These are phyloP conservation scores for Epithele typhae DNA, from an alignment of 768 basidiomycete genomes.

Conservation along the genomic window DNA sequence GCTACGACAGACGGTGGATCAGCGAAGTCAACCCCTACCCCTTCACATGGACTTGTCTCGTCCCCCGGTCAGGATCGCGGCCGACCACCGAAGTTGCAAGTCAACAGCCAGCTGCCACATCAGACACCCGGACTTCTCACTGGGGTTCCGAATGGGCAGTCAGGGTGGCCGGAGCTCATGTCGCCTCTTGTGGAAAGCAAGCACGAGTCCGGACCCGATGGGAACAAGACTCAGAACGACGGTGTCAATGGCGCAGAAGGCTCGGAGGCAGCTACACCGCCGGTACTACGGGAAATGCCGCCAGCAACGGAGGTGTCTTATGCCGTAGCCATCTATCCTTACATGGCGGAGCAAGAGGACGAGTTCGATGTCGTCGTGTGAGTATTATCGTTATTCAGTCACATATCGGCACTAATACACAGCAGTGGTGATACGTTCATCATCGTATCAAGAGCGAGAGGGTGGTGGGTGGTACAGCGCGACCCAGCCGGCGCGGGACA, in stretches of 20 bases:
- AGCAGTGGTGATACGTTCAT: constrained; percentile 92
- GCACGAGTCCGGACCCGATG: constrained; percentile 27
- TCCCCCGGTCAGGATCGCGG: constrained; percentile 26
- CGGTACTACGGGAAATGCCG: constrained; percentile 26
- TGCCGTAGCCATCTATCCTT: constrained; percentile 97
- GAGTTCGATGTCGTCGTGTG: constrained; percentile 98
- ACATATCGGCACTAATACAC: constrained; percentile 33
- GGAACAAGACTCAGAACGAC: constrained; percentile 31
- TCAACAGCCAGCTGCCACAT: constrained; percentile 44
- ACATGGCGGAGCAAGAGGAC: constrained; percentile 97
- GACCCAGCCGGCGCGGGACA: constrained; percentile 83
- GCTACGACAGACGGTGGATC: constrained; percentile 27
- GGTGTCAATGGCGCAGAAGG: constrained; percentile 25
- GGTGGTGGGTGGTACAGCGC: constrained; percentile 99
- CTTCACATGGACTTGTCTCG: constrained; percentile 34
- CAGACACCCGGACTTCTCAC: constrained; percentile 48
- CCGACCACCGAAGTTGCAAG: constrained; percentile 67
- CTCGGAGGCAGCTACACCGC: constrained; percentile 24
- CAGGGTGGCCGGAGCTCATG: constrained; percentile 72
- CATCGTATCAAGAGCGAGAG: constrained; percentile 89
- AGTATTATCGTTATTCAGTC: constrained; percentile 4
- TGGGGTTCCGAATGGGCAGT: constrained; percentile 53
- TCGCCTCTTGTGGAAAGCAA: constrained; percentile 54
- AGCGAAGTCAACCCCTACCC: constrained; percentile 32
- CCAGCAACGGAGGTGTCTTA: constrained; percentile 66